Conservation (phyloP, 345 rosid species). For the Eucalyptus cloeziana region DNA sequence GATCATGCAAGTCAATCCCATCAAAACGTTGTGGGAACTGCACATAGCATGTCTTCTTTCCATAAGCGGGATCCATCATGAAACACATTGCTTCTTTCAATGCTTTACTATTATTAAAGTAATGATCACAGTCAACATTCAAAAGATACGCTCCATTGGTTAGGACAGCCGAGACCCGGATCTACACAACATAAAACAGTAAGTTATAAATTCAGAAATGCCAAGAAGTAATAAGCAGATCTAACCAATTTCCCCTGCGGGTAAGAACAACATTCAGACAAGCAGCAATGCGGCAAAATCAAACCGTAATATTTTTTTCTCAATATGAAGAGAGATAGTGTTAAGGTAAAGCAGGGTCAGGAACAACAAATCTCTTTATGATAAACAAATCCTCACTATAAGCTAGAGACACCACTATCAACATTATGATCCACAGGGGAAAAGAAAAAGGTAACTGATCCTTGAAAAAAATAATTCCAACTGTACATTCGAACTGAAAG, state of each 20-base stretch:
- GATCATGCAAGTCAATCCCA: slow-evolving; percentile 98
- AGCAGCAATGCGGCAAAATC: neutral
- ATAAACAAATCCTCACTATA: neutral
- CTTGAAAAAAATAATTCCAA: neutral
- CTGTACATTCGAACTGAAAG: neutral
- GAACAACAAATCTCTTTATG: too few species aligned
- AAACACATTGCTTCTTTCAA: slow-evolving; percentile 99
- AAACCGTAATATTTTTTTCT: neutral
- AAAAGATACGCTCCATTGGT: slow-evolving; percentile 97
- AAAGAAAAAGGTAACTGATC: neutral
- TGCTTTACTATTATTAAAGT: slow-evolving; percentile 99
- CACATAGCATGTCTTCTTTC: slow-evolving; percentile 95
- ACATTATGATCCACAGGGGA: neutral
- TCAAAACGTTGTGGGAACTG: slow-evolving; percentile 99
- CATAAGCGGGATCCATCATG: slow-evolving; percentile 89
- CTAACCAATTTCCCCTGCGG: neutral
- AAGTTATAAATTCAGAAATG: neutral
- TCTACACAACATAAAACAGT: slow-evolving; percentile 33
- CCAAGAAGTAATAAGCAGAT: neutral
- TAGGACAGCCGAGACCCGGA: slow-evolving; percentile 97
- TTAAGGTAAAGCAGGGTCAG: too few species aligned
- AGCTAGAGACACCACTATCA: neutral
- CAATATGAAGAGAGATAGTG: neutral
- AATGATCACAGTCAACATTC: slow-evolving; percentile 99
- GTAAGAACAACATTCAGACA: neutral